Evolutionary conservation across 768 basidiomycete genomes (phyloP), one percentile per base, ranked within the genome.

Genomic region (Macrolepiota dolichaula): DNA sequence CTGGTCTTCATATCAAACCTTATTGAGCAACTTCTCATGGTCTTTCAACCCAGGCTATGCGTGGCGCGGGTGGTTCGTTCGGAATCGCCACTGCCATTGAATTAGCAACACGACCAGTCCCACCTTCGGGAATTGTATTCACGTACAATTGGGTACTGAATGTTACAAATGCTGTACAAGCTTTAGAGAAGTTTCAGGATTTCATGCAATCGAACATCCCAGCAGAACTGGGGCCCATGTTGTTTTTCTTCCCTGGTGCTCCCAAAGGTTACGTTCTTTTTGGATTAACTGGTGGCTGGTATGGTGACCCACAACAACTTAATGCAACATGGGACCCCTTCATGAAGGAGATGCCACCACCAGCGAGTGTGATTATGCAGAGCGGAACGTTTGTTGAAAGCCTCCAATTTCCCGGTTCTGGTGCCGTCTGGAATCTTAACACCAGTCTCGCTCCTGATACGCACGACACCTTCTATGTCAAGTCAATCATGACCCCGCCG

Each of bases 391-490:
- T 71, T 61, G 68, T 74, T 52, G 65, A 67, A 49, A 71, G 69
- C 42, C 66, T 75, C 0, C 42, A 65, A 17, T 61, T 64, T 15
- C 44, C 71, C 1, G 69, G 67, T 19, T 69, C 66, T 9, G 67
- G 57, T 24, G 27, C 19, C 36, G 24, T n/a, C 6, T 10, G 15
- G 36, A 38, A 51, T 29, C 49, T 59, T 11, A 59, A 59, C 32
- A 59, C 57, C 0, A 59, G 49, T 38, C 24, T 40, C 19, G 50
- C 22, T 1, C 57, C 57, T 12, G 64, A 53, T 0, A 68, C 66
- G 15, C 78, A 69, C 68, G 78, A 79, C 65, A 81, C 77, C 0
- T 79, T 81, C 67, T 81, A 79, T 51, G 73, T 73, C 1, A 79
- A 79, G 64, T 76, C 74, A 2, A 58, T 79, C n/a, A 77, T 78